A percentile compares a stretch with the other conserved stretches of the same genome.
These are phyloP conservation scores for Lodderomyces theae DNA, from an alignment of 1,139 yeast genomes.

Conservation along the genomic window DNA sequence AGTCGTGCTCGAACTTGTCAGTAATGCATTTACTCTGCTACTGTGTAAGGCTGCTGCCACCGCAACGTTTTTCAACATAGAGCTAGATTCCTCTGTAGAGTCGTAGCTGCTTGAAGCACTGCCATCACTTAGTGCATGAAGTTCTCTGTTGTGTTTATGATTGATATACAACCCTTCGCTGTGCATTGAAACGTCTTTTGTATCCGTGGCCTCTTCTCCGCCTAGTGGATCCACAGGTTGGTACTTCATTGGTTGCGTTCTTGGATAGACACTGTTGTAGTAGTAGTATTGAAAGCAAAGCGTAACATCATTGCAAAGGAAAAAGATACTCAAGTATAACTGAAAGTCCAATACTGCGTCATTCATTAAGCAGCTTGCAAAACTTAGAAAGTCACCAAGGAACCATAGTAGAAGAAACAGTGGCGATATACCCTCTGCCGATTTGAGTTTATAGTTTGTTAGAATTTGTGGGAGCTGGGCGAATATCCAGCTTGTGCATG, in stretches of 20 bases:
- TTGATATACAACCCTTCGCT: constrained; percentile 11
- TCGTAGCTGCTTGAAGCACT: constrained; percentile 25
- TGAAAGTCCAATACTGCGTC: constrained; percentile 74
- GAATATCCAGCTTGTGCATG: constrained; percentile 63
- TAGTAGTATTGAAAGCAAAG: constrained; percentile 76
- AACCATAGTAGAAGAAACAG: constrained; percentile 76
- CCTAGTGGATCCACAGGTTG: neutral
- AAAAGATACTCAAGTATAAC: constrained; percentile 68
- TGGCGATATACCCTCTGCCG: constrained; percentile 87
- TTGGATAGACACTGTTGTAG: constrained; percentile 48
- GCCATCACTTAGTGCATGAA: constrained; percentile 4
- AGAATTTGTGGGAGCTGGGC: constrained; percentile 88
- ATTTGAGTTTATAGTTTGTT: constrained; percentile 68
- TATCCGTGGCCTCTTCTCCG: neutral
- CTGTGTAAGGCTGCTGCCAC: constrained; percentile 25
- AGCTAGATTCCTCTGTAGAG: constrained; percentile 19
- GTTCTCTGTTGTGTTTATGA: constrained; percentile 13
- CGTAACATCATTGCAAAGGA: constrained; percentile 67
- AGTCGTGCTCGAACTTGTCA: constrained; percentile 11
- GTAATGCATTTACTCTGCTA: constrained; percentile 22
- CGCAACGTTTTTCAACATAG: constrained; percentile 15
- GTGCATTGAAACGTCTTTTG: constrained; percentile 9
- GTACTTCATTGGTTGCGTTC: constrained; percentile 7
- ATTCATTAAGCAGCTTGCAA: constrained; percentile 77
- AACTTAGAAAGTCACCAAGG: constrained; percentile 77